Evolutionary conservation across 2,329 filamentous ascomycete species (phyloP).

Genomic region (Ascochyta viciae-villosae): DNA sequence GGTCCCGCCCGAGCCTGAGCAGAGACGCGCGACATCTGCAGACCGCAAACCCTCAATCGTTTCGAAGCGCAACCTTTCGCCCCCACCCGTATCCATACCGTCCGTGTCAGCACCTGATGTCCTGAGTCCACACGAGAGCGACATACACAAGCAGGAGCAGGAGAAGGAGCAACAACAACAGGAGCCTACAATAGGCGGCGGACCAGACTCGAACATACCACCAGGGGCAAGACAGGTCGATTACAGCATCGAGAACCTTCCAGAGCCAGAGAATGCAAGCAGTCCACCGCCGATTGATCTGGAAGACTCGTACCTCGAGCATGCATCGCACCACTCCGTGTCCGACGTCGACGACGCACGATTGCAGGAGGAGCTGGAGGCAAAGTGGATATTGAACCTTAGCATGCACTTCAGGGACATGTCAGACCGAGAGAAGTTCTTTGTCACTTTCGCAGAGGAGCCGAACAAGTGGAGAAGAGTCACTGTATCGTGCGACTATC

Average conservation of each 20-base stretch:
- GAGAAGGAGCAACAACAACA: slow-evolving; percentile 23
- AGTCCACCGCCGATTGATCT: slow-evolving; percentile 37
- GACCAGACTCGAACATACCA: slow-evolving; percentile 40
- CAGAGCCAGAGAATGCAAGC: slow-evolving; percentile 17
- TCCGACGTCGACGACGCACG: slow-evolving; percentile 62
- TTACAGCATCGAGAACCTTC: slow-evolving; percentile 32
- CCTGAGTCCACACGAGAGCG: slow-evolving; percentile 39
- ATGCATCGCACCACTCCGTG: slow-evolving; percentile 42
- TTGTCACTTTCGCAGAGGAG: slow-evolving; percentile 88
- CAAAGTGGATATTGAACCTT: slow-evolving; percentile 92
- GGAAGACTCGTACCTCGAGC: slow-evolving; percentile 39
- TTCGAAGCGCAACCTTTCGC: slow-evolving; percentile 54
- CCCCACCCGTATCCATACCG: slow-evolving; percentile 46
- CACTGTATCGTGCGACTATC: slow-evolving; percentile 93
- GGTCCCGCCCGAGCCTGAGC: slow-evolving; percentile 66
- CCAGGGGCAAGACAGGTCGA: slow-evolving; percentile 47
- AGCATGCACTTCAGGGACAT: slow-evolving; percentile 98
- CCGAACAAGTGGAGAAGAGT: slow-evolving; percentile 83
- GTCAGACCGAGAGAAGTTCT: slow-evolving; percentile 95
- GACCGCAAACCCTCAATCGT: slow-evolving; percentile 71
- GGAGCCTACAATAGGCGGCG: slow-evolving; percentile 41
- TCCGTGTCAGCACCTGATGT: slow-evolving; percentile 51
- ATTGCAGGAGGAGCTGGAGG: slow-evolving; percentile 82
- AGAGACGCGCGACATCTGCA: slow-evolving; percentile 77
- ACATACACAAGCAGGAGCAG: slow-evolving; percentile 29